phyloP scores from a whole-genome alignment of 2,329 filamentous ascomycete genomes.

The Ophiosphaerella herpotricha region DNA sequence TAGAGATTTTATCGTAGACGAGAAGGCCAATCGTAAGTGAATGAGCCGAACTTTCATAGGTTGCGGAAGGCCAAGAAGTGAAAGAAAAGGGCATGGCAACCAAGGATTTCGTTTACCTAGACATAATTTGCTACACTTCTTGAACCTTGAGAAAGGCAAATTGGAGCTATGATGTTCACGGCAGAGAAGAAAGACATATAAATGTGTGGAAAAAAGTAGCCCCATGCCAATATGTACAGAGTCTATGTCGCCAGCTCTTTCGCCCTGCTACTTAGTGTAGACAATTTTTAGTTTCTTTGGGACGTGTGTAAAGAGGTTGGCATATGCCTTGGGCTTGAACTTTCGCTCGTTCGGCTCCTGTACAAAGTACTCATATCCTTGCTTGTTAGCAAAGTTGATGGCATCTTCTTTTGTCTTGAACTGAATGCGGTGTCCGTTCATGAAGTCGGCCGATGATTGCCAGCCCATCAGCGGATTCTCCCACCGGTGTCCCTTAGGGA shows the following conservation, averaged over 20 bases:
- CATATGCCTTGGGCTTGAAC: conserved; percentile 90
- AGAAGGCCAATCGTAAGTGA: too few relatives aligned
- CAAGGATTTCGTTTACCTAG: too few relatives aligned
- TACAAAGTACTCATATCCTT: conserved; percentile 98
- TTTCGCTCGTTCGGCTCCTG: conserved; percentile 92
- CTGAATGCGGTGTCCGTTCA: conserved; percentile 90
- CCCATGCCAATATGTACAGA: conserved; percentile 35
- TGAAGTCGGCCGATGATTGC: conserved; percentile 92
- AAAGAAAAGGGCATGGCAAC: neutral
- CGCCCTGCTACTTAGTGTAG: conserved; percentile 69
- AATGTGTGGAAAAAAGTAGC: conserved; percentile 10
- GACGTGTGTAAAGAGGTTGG: conserved; percentile 91
- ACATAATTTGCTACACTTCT: neutral
- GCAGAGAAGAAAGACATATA: neutral
- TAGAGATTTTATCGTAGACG: neutral
- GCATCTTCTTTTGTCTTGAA: conserved; percentile 96
- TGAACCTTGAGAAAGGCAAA: neutral
- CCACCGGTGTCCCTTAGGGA: conserved; percentile 92
- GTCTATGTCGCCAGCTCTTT: conserved; percentile 1
- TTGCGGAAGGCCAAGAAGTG: neutral
- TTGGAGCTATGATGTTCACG: neutral
- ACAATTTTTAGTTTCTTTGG: conserved; percentile 83
- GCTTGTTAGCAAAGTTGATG: conserved; percentile 94
- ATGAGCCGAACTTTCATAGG: neutral
- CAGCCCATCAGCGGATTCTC: conserved; percentile 98